Percentiles rank a stretch among this genome's conserved stretches.
These are phyloP conservation scores for Daldinia childiae DNA, from an alignment of 495 filamentous ascomycete genomes.

Conservation along the genomic window DNA sequence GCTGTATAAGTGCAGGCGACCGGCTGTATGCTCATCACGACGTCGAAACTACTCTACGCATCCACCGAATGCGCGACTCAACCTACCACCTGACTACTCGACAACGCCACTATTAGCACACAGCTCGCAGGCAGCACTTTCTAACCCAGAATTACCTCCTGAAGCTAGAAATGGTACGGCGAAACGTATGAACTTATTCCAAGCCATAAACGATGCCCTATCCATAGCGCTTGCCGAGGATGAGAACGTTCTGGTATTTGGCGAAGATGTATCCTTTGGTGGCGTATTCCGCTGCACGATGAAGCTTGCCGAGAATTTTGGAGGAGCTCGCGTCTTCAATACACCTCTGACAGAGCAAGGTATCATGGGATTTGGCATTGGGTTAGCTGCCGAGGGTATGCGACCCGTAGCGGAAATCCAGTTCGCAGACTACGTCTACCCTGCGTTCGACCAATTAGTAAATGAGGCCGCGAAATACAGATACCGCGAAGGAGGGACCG, in stretches of 20 bases:
- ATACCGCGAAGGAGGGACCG: conserved; percentile 81
- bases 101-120: conserved; percentile 84
- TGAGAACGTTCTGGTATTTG: conserved; percentile 88
- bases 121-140: conserved; percentile 72
- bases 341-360: conserved; percentile 95
- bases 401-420: conserved; percentile 95
- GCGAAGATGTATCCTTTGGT: conserved; percentile 96
- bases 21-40: conserved; percentile 6
- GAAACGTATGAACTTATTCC: conserved; percentile 89
- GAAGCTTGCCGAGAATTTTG: conserved; percentile 87
- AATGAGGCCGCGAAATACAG: conserved; percentile 96
- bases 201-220: conserved; percentile 90
- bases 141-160: conserved; percentile 69
- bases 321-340: conserved; percentile 92
- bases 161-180: conserved; percentile 74
- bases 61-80: conserved; percentile 69
- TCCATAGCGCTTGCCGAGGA: conserved; percentile 82
- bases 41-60: conserved; percentile 56
- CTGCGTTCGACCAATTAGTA: conserved; percentile 96
- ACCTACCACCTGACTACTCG: conserved; percentile 88
- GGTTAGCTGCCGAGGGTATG: conserved; percentile 89
- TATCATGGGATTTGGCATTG: conserved; percentile 93
- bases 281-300: conserved; percentile 96
- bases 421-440: conserved; percentile 97
- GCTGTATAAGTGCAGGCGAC: conserved; percentile 12